Conservation (phyloP, 2,329 filamentous ascomycete genomes). For the Triangularia verruculosa region DNA sequence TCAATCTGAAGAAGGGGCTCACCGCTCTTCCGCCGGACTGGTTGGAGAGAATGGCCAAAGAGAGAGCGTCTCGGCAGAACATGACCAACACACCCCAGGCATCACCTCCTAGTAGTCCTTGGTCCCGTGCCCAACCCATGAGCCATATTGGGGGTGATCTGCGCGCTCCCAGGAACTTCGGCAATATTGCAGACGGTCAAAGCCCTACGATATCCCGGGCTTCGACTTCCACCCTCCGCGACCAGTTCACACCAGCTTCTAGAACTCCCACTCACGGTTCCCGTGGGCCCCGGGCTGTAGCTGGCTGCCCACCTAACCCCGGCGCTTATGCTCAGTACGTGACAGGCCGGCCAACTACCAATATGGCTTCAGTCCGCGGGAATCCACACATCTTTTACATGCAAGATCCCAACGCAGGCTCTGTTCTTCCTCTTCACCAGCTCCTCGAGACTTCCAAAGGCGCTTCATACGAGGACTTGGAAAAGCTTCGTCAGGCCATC, state of each 20-base stretch:
- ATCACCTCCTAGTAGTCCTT: too few relatives aligned
- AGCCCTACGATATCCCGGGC: neutral
- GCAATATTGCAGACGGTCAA: neutral
- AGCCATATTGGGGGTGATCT: neutral
- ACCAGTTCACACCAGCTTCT: neutral
- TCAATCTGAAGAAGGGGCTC: neutral
- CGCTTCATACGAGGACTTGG: neutral
- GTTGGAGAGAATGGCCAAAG: neutral
- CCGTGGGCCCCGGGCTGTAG: too few relatives aligned
- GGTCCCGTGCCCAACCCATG: too few relatives aligned
- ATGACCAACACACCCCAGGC: neutral
- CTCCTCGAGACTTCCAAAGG: neutral
- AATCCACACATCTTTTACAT: neutral
- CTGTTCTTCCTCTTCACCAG: neutral
- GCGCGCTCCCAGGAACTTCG: neutral
- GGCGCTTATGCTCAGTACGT: neutral
- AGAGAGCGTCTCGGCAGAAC: neutral
- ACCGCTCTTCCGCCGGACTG: neutral
- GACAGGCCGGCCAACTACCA: neutral
- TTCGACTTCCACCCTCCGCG: neutral
- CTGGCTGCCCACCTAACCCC: too few relatives aligned
- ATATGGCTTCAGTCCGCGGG: too few relatives aligned
- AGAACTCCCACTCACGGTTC: neutral
- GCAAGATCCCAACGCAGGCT: neutral
- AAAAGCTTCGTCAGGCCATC: neutral